Conservation (phyloP, 2,329 filamentous ascomycete species). For the Eutypa lata region DNA sequence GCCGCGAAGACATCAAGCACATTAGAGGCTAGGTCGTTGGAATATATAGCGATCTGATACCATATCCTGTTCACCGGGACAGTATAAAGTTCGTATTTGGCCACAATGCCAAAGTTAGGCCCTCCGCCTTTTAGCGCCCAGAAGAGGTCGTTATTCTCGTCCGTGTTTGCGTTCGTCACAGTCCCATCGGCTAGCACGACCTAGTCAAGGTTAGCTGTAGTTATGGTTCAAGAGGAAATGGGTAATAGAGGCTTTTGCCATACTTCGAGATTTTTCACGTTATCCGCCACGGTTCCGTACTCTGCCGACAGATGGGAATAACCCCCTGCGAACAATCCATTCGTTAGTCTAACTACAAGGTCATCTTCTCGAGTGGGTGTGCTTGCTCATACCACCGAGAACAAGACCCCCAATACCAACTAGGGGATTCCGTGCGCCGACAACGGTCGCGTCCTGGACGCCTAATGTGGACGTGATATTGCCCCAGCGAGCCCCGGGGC, state of each 20-base stretch:
- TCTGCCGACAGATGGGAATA: constrained; percentile 9
- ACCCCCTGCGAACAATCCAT: constrained; percentile 14
- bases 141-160: constrained; percentile 39
- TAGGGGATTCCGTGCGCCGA: constrained; percentile 15
- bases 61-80: constrained; percentile 21
- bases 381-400: constrained; percentile 27
- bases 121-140: constrained; percentile 46
- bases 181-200: constrained; percentile 42
- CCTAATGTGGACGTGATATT: constrained; percentile 12
- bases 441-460: constrained; percentile 8
- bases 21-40: constrained; percentile 12
- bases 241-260: too few relatives aligned
- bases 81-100: constrained; percentile 30
- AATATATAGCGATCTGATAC: constrained; percentile 16
- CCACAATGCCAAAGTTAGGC: constrained; percentile 43
- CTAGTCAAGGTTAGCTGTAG: constrained; percentile 19
- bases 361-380: too few relatives aligned
- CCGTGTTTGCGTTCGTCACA: constrained; percentile 36
- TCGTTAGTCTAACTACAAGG: background rate
- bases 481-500: constrained; percentile 22
- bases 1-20: constrained; percentile 24
- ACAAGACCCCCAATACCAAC: constrained; percentile 25
- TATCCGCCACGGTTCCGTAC: constrained; percentile 41
- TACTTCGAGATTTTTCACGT: constrained; percentile 33
- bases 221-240: background rate